Percentiles rank a stretch among this genome's conserved stretches.
These are phyloP conservation scores for Tolypocladium sp. DNA, from an alignment of 2,329 filamentous ascomycete genomes.

Conservation along the genomic window DNA sequence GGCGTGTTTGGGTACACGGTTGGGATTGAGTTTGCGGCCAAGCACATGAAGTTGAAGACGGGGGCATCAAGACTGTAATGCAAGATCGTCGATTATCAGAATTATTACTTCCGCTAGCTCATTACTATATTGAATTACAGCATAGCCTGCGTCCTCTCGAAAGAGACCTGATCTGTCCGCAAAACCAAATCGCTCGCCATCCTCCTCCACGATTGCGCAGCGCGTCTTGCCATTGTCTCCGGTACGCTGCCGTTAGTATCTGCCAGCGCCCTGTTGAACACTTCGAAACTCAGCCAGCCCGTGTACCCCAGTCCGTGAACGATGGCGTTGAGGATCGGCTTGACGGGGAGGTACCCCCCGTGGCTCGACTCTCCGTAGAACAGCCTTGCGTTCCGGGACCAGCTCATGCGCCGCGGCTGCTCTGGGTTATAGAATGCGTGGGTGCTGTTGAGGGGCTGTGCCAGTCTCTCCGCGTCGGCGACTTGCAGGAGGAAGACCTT, in stretches of 20 bases:
- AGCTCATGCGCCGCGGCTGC: slow-evolving; percentile 56
- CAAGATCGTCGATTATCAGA: too few relatives aligned
- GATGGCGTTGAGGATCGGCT: slow-evolving; percentile 50
- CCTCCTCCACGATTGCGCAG: slow-evolving; percentile 41
- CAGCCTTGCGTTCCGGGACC: slow-evolving; percentile 64
- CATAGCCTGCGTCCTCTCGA: slow-evolving; percentile 22
- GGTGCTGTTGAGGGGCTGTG: slow-evolving; percentile 45
- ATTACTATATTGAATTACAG: slow-evolving; percentile 11
- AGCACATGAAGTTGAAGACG: slow-evolving; percentile 33
- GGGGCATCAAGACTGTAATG: slow-evolving; percentile 8
- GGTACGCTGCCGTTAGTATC: slow-evolving; percentile 54
- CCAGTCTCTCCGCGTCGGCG: slow-evolving; percentile 61
- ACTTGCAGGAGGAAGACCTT: slow-evolving; percentile 73
- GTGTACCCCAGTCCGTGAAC: slow-evolving; percentile 55
- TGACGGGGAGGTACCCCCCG: slow-evolving; percentile 60
- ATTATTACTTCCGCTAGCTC: too few relatives aligned
- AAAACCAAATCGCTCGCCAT: slow-evolving; percentile 25
- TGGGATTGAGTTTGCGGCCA: slow-evolving; percentile 44
- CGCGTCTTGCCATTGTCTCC: slow-evolving; percentile 44
- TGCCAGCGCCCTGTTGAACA: slow-evolving; percentile 41
- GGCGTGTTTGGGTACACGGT: slow-evolving; percentile 53
- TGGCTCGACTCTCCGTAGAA: slow-evolving; percentile 43
- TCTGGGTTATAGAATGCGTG: slow-evolving; percentile 23
- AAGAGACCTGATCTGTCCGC: neutral
- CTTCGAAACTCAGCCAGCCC: slow-evolving; percentile 64